phyloP scores from a whole-genome alignment of 2,329 filamentous ascomycete species.

The Epichloe festucae region DNA sequence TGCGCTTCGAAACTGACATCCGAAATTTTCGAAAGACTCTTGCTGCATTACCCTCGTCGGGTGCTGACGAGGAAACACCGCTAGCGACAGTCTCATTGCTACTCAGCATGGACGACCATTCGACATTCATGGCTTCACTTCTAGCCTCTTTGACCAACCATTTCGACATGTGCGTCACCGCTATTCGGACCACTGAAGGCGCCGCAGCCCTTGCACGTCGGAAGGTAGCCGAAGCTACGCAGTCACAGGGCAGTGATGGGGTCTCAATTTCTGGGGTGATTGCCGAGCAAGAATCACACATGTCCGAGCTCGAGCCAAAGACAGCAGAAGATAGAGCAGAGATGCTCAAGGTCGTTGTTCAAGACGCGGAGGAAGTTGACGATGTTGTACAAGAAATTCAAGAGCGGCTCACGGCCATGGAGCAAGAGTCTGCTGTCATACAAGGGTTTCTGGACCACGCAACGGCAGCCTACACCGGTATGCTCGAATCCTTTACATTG shows the following conservation, averaged over 20 bases:
- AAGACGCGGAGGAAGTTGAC: constrained; percentile 56
- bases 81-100: constrained; percentile 39
- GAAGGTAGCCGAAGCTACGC: constrained; percentile 52
- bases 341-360: constrained; percentile 68
- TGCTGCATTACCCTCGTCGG: constrained; percentile 24
- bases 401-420: constrained; percentile 65
- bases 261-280: constrained; percentile 57
- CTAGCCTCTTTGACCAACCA: constrained; percentile 73
- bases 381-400: constrained; percentile 58
- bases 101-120: constrained; percentile 56
- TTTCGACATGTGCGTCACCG: constrained; percentile 87
- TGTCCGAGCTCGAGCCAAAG: constrained; percentile 50
- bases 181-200: constrained; percentile 80
- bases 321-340: constrained; percentile 64
- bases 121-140: constrained; percentile 68
- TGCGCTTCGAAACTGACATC: constrained; percentile 63
- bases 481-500: constrained; percentile 49
- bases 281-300: constrained; percentile 39
- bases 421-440: constrained; percentile 52
- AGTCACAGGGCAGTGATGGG: constrained; percentile 30
- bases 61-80: constrained; percentile 19
- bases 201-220: constrained; percentile 56
- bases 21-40: constrained; percentile 49
- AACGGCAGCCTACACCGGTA: constrained; percentile 38
- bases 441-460: constrained; percentile 44